Percentiles rank a stretch among this genome's conserved stretches.
Evolutionary conservation across 208 protist species (phyloP).

Genomic region (Trypanosoma conorhini): DNA sequence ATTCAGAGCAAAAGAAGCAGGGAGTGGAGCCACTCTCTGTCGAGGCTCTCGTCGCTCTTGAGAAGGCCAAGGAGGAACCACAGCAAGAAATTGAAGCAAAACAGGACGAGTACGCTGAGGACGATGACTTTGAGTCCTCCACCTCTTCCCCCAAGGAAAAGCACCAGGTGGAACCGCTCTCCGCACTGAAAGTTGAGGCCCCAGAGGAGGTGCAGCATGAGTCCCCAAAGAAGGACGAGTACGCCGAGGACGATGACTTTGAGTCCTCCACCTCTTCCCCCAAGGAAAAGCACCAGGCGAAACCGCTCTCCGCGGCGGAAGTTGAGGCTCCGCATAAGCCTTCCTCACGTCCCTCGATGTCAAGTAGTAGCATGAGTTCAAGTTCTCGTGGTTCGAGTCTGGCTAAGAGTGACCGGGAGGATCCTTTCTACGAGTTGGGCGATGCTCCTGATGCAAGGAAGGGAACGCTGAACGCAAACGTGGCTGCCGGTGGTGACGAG

Average conservation of each 20-base stretch:
- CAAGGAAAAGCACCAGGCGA: conserved; percentile 7
- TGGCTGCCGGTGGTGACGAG: background rate
- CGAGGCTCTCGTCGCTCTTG: background rate
- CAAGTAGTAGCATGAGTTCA: background rate
- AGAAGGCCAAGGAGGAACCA: background rate
- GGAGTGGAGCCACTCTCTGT: background rate
- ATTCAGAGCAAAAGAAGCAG: background rate
- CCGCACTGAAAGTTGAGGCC: background rate
- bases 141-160: background rate
- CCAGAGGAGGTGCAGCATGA: background rate
- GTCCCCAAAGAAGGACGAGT: conserved; percentile 7
- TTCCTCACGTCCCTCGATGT: conserved; percentile 29
- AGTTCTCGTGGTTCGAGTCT: background rate
- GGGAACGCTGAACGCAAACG: background rate
- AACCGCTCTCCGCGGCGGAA: conserved; percentile 10
- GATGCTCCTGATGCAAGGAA: background rate
- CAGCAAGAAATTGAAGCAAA: background rate
- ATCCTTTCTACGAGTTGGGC: background rate
- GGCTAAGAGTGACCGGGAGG: background rate
- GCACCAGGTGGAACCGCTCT: background rate
- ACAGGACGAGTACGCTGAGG: background rate
- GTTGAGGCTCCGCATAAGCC: conserved; percentile 19
- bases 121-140: background rate
- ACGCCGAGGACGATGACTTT: conserved; percentile 9
- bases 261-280: background rate